Conservation (phyloP, 805 yeast genomes). For the Peterozyma toletana region DNA sequence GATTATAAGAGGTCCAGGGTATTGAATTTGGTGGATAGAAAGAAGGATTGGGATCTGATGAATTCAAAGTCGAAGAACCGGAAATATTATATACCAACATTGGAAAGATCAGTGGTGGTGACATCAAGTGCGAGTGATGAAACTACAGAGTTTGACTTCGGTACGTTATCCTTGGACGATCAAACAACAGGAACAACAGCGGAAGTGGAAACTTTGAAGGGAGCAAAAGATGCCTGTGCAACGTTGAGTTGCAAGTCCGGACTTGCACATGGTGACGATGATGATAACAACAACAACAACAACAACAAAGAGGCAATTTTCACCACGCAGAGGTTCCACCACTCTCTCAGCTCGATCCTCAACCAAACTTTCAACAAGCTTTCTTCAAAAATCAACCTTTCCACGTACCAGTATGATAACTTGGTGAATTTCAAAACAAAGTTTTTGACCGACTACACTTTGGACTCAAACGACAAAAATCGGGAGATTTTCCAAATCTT, state of each 20-base stretch:
- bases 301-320: slow-evolving; percentile 8
- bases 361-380: slow-evolving; percentile 37
- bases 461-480: slow-evolving; percentile 19
- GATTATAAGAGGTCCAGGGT: slow-evolving; percentile 25
- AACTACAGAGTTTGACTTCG: slow-evolving; percentile 9
- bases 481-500: slow-evolving; percentile 22
- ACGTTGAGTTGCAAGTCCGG: not conserved
- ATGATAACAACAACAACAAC: slow-evolving; percentile 1
- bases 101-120: slow-evolving; percentile 4
- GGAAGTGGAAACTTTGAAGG: slow-evolving; percentile 8
- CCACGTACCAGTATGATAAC: slow-evolving; percentile 45
- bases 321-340: not conserved
- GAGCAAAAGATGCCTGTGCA: slow-evolving; percentile 9
- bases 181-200: slow-evolving; percentile 1
- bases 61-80: slow-evolving; percentile 15
- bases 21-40: slow-evolving; percentile 34
- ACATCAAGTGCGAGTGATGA: slow-evolving; percentile 2
- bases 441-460: slow-evolving; percentile 20
- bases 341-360: slow-evolving; percentile 26
- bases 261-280: slow-evolving; percentile 4
- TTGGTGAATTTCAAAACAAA: slow-evolving; percentile 30
- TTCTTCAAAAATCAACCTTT: slow-evolving; percentile 39
- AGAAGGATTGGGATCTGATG: slow-evolving; percentile 32
- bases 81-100: slow-evolving; percentile 27
- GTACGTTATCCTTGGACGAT: not conserved